Conservation (phyloP, 2,329 filamentous ascomycete species). For the Pestalotiopsis sp. region DNA sequence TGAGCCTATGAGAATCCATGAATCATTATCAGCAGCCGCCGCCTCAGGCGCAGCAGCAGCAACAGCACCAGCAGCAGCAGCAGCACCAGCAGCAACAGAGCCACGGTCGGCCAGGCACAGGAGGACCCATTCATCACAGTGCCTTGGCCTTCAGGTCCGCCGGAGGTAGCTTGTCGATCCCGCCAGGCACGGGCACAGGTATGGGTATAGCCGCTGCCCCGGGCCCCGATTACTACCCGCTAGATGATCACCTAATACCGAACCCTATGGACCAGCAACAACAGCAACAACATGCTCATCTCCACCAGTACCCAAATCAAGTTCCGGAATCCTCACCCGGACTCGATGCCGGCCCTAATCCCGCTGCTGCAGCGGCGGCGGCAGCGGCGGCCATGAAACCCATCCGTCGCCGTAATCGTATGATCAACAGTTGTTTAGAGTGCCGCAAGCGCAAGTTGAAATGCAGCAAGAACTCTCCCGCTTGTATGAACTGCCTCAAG, state of each 20-base stretch:
- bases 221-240: neutral
- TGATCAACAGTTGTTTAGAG: constrained; percentile 56
- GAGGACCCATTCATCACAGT: neutral
- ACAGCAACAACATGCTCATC: constrained; percentile 20
- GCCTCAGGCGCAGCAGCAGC: constrained; percentile 13
- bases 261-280: neutral
- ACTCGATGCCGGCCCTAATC: constrained; percentile 22
- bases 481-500: constrained; percentile 69
- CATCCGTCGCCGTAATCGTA: constrained; percentile 62
- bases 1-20: constrained; percentile 29
- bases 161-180: neutral
- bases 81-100: constrained; percentile 5
- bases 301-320: constrained; percentile 20
- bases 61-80: constrained; percentile 18
- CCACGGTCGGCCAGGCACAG: too few species aligned
- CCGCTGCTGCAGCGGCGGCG: constrained; percentile 22
- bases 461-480: constrained; percentile 70
- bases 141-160: constrained; percentile 17
- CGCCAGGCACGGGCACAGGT: neutral
- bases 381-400: constrained; percentile 35
- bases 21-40: constrained; percentile 21
- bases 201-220: neutral
- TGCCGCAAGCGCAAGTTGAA: constrained; percentile 77
- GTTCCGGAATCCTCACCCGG: constrained; percentile 16
- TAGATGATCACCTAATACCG: neutral